A percentile compares a stretch with the other conserved stretches of the same genome.
These are phyloP conservation scores for Beta macrorhiza DNA, from an alignment of 179 eudicot species.

Conservation along the genomic window DNA sequence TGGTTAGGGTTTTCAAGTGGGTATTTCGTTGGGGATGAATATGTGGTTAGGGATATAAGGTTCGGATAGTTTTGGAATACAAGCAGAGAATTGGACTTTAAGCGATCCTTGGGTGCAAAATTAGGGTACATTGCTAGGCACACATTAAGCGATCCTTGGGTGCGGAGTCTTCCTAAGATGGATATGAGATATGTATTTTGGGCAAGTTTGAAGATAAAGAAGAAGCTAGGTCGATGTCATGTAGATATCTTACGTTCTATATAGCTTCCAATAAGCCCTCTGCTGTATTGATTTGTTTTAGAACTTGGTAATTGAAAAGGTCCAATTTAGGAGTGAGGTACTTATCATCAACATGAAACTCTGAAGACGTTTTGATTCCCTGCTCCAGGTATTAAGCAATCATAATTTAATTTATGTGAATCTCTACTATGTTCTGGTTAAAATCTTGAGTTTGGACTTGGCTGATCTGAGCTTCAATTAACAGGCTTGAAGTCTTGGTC, in stretches of 20 bases:
- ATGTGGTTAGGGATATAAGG: too few relatives aligned
- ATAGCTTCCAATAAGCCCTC: not conserved
- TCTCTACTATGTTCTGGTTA: not conserved
- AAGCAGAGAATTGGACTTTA: too few relatives aligned
- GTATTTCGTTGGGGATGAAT: not conserved
- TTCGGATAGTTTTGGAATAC: too few relatives aligned
- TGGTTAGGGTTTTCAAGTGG: not conserved
- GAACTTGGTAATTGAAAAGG: not conserved
- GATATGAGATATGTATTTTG: not conserved
- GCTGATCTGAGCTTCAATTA: not conserved
- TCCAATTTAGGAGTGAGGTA: not conserved
- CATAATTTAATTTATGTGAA: not conserved
- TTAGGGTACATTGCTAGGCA: not conserved
- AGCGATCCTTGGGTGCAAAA: not conserved
- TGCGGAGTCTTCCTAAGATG: not conserved
- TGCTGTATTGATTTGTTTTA: not conserved
- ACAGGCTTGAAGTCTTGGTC: not conserved
- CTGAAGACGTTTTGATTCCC: not conserved
- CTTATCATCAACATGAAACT: not conserved
- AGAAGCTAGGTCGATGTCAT: not conserved
- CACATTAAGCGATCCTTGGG: not conserved
- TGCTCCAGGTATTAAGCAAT: not conserved
- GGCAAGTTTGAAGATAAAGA: not conserved
- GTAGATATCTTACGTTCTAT: not conserved
- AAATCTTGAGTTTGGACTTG: too few relatives aligned